Base-by-base conservation (phyloP, 1,139 yeast species). In the Yueomyces sp. region DNA sequence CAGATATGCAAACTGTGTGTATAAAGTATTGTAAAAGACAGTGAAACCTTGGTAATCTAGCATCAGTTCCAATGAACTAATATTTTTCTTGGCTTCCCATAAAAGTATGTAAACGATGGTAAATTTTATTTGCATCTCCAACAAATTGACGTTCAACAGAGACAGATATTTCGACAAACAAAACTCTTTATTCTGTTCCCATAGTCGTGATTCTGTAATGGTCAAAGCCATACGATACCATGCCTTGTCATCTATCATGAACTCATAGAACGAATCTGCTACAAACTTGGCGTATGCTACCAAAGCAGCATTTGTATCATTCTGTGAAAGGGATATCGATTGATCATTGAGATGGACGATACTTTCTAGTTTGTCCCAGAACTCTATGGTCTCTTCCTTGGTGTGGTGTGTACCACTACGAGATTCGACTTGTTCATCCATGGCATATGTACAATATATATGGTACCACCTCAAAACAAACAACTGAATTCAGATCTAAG, bases 11-110 rank as follows among this genome's bases (percentile, higher is more conserved):
- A 60, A 64, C 19, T 57, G 58, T 8, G 62, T 54, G 56, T 69
- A 64, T 8, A 73, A 50, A 4, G 66, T 63, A 38, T 58, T 57
- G 41, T 72, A 65, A 11, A 73, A 54, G 2, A 65, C 67, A 12
- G 62, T 62, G 39, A 75, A 70, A 0, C 79, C 81, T 33, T 70
- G 69, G 48, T 66, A 76, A 38, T 75, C 72, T 41, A 72, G 65
- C 51, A 78, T 57, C 45, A 68, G 60, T 42, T 67, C 69, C 37
- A 75, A 53, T 0, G 76, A 63, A 7, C 64, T 53, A 27, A 64
- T 52, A 47, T 74, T 67, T 32, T 60, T 51, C 41, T 69, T 67
- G 34, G 74, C 73, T 46, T 74, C 76, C 41, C 71, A 61, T 34
- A 73, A 56, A 29, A 78, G 51, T 4, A 76, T 63, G 50, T 74